Evolutionary conservation across 2,329 filamentous ascomycete genomes (phyloP), one percentile per base, ranked within the genome.

Genomic region (Aspergillus neoniger): DNA sequence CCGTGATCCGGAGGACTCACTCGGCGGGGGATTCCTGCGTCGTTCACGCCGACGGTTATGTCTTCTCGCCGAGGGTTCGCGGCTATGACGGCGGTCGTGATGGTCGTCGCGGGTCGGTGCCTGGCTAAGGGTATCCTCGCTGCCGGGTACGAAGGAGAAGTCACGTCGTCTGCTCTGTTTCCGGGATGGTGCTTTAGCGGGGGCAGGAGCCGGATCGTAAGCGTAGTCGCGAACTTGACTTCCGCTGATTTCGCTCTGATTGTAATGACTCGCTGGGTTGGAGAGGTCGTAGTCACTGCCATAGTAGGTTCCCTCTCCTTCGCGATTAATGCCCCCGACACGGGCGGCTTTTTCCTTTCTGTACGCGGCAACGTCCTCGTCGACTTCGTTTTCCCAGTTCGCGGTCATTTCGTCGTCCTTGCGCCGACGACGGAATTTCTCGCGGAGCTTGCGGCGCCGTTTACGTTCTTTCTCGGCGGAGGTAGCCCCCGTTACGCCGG

Each of bases 261-360:
- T 71, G 61, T 77, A 79, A 59, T 81, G 58, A 78, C 65, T 90
- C 84, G 63, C 86, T 83, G 54, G 86, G 82, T 67, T 84, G 39
- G 87, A 86, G n/a, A 82, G 84, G 36, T 87, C 88, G 71, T 84
- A 85, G 66, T 88, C 87, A 52, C 88, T 89, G 75, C 91, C 91
- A 72, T 96, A 91, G 83, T 91, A 96, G 61, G 87, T 90, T 62
- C 88, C 90, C 67, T 97, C 94, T 47, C 88, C 84, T 67, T 90
- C 83, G 69, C 89, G 88, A 78, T 98, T 98, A 75, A 98, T 80
- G 19, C 94, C 94, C 38, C 94, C 94, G 2, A 98, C 92, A 55
- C 90, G 85, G 0, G 94, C 94, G 2, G 92, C 82, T 74, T 89
- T 91, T 79, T 98, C 94, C 71, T 92, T 85, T 23, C 93, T 90